Evolutionary conservation across 176 grass and related monocot genomes (phyloP).

Genomic region (Avena atlantica): DNA sequence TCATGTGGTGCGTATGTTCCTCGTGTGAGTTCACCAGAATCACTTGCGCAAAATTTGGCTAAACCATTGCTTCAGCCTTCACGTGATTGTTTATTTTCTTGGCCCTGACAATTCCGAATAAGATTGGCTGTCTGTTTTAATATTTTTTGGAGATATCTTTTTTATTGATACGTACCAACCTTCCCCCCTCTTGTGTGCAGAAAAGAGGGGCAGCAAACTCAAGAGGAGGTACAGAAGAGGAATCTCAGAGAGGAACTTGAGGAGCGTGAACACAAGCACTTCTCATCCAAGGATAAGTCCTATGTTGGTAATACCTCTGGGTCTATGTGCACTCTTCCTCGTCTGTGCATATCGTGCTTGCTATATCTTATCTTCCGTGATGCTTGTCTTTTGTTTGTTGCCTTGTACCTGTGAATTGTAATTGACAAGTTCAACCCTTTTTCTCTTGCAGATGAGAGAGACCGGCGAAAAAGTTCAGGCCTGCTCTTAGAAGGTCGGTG

Average conservation of each 20-base stretch:
- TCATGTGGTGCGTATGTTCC: not conserved
- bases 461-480: slow-evolving; percentile 72
- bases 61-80: not conserved
- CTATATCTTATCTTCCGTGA: not conserved
- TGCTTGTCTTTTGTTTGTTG: slow-evolving; percentile 27
- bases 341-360: not conserved
- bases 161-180: not conserved
- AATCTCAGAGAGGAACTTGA: slow-evolving; percentile 91
- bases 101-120: not conserved
- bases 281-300: slow-evolving; percentile 89
- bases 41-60: not conserved
- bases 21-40: not conserved
- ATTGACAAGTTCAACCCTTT: slow-evolving; percentile 11
- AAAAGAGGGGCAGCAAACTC: slow-evolving; percentile 92
- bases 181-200: slow-evolving; percentile 44
- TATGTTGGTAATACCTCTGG: slow-evolving; percentile 61
- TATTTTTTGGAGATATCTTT: not conserved
- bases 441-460: slow-evolving; percentile 78
- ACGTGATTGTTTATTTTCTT: not conserved
- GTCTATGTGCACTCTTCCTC: not conserved
- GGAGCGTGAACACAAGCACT: slow-evolving; percentile 89
- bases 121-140: not conserved
- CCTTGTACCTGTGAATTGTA: not conserved
- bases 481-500: slow-evolving; percentile 78
- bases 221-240: slow-evolving; percentile 95